phyloP scores from a whole-genome alignment of 73 alveolate species.

The Urostyla sp. region DNA sequence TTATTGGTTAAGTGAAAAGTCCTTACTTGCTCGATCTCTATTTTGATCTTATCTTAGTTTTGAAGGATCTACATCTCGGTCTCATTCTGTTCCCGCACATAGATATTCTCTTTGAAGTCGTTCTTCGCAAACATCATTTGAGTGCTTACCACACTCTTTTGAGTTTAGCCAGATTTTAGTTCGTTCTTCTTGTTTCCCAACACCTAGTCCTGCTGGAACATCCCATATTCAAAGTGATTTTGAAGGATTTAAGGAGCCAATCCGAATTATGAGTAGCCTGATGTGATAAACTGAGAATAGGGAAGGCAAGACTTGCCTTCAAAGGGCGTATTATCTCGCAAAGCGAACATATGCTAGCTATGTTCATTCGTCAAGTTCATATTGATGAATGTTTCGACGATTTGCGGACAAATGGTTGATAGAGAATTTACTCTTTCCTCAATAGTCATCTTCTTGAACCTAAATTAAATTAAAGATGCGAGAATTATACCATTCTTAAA shows the following conservation, averaged over 20 bases:
- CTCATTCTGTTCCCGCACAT: no score
- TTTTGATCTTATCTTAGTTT: conserved; percentile 10
- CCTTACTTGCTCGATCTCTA: conserved; percentile 40
- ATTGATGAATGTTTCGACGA: conserved; percentile 15
- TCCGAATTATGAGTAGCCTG: not conserved
- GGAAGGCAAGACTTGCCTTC: not conserved
- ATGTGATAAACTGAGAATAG: not conserved
- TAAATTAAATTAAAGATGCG: not conserved
- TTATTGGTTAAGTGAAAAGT: no score
- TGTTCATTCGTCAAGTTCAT: conserved; percentile 23
- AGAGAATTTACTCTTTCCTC: conserved; percentile 52
- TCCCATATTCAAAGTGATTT: no score
- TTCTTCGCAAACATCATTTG: no score
- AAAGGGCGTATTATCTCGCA: not conserved
- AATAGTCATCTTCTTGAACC: conserved; percentile 46
- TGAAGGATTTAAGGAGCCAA: not conserved
- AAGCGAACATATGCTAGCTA: conserved; percentile 18
- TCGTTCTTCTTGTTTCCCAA: not conserved
- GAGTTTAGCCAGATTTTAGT: no score
- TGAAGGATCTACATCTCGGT: no score
- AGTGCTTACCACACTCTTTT: no score
- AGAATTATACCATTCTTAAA: conserved; percentile 31
- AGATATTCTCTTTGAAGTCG: no score
- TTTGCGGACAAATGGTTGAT: conserved; percentile 31
- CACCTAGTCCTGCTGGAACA: no score